Percentiles rank a stretch among this genome's conserved stretches.
These are phyloP conservation scores for Zizania palustris DNA, from an alignment of 202 grass and related monocot species.

Conservation along the genomic window DNA sequence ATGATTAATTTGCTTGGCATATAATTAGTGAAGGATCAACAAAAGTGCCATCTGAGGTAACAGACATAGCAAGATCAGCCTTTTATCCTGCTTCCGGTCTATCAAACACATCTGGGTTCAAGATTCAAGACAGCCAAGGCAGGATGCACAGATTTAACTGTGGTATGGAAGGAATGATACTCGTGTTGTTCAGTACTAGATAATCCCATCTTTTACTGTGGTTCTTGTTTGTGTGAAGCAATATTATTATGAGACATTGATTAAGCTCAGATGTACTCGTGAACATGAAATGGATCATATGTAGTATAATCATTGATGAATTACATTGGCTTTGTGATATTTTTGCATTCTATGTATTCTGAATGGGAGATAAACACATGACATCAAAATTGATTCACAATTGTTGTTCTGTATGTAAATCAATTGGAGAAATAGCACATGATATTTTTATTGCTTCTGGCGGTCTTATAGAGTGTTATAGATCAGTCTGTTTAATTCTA, in stretches of 20 bases:
- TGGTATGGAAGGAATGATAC: too few species aligned
- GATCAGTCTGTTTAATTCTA: too few species aligned
- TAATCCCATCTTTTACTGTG: slow-evolving; percentile 16
- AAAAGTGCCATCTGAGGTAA: slow-evolving; percentile 71
- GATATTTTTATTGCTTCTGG: too few species aligned
- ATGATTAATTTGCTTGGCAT: slow-evolving; percentile 24
- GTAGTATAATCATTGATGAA: too few species aligned
- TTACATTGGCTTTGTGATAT: slow-evolving; percentile 29
- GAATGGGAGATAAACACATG: slow-evolving; percentile 16
- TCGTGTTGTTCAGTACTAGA: slow-evolving; percentile 34
- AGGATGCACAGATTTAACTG: slow-evolving; percentile 76
- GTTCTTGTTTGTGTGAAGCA: slow-evolving; percentile 30
- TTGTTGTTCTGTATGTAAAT: neutral
- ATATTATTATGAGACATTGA: slow-evolving; percentile 40
- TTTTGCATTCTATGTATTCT: neutral
- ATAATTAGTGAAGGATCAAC: slow-evolving; percentile 82
- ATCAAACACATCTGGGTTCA: slow-evolving; percentile 70
- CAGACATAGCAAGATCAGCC: slow-evolving; percentile 63
- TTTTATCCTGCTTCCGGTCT: slow-evolving; percentile 73
- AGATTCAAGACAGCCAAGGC: slow-evolving; percentile 66
- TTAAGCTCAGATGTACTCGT: neutral
- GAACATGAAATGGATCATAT: slow-evolving; percentile 27
- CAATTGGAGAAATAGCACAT: too few species aligned
- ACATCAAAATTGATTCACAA: neutral
- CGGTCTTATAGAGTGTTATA: too few species aligned